Percentiles rank a stretch among this genome's conserved stretches.
These are phyloP conservation scores for Rhizophagus prolifer DNA, from an alignment of 192 early-diverging fungal genomes.

Conservation along the genomic window DNA sequence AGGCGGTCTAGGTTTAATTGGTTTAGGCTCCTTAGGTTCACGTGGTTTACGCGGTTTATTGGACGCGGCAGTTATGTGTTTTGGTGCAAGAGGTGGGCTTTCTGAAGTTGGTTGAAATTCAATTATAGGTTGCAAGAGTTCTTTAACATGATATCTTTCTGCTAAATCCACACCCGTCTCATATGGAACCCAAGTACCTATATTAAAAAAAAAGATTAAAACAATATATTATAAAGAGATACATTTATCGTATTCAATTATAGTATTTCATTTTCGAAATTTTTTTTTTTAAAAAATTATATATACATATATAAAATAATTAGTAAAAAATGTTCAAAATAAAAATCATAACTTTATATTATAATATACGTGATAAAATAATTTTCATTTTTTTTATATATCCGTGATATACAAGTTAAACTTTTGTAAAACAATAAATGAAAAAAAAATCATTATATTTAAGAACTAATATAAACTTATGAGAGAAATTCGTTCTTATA, in stretches of 20 bases:
- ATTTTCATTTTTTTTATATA: background rate
- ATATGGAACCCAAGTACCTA: slow-evolving; percentile 82
- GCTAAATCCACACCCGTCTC: slow-evolving; percentile 80
- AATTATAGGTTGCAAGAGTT: slow-evolving; percentile 73
- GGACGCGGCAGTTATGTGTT: slow-evolving; percentile 53
- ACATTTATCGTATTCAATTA: too few relatives aligned
- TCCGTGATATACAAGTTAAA: too few relatives aligned
- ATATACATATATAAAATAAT: background rate
- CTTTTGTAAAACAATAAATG: too few relatives aligned
- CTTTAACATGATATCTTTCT: slow-evolving; percentile 73
- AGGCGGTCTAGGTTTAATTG: slow-evolving; percentile 38
- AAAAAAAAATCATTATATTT: background rate
- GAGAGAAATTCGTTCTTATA: too few relatives aligned
- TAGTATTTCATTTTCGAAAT: background rate
- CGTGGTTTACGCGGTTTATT: slow-evolving; percentile 46
- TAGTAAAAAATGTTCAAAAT: background rate
- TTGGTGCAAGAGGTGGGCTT: slow-evolving; percentile 56
- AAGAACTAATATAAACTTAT: background rate
- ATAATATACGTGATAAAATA: background rate
- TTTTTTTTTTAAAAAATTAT: background rate
- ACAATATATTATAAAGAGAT: background rate
- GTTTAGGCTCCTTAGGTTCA: slow-evolving; percentile 33
- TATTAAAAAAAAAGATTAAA: slow-evolving; percentile 26
- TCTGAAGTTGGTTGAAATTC: slow-evolving; percentile 67
- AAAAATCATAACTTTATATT: background rate